Base-by-base conservation (phyloP, 1,284 basidiomycete genomes). In the Ganoderma lucidum region DNA sequence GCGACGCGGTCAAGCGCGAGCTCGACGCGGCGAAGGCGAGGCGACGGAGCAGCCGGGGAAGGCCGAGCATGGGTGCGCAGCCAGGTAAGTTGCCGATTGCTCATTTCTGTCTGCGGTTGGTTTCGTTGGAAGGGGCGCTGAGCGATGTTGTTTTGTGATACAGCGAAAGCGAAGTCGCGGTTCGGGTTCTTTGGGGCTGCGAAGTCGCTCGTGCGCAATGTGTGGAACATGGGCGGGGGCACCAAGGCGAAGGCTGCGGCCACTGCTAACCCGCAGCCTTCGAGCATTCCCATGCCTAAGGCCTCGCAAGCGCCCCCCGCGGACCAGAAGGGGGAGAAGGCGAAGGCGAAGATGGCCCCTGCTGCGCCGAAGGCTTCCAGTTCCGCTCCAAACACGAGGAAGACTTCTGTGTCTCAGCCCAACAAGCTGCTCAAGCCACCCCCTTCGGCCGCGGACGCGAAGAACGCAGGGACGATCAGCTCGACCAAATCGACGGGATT, bases 11-110 rank as follows among this genome's bases (percentile, higher is more conserved):
- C 48, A 85, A 86, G 69, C 85, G 86, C 70, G 88, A 86, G 78
- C 80, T 93, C 5, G 90, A 92, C 66, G 79, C 84, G 15, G 90
- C 85, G 74, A 88, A 87, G 70, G 88, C 89, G 28, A 84, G 86
- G 75, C 82, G 93, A 71, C 82, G 90, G 74, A 93, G 92, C 73
- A 92, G 90, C 74, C 85, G 82, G 68, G 87, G 84, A 5, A 76
- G 76, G 37, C 65, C 69, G n/a, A 80, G 78, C 62, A 63, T 78
- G n/a, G 77, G 70, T n/a, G 70, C 71, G 2, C 62, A 67, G 8
- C 72, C 74, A 51, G 70, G 80, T 81, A 51, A 70, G 79, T 76
- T 19, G 60, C 39, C 64, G 14, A 48, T 69, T 35, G 23, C 23
- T 23, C 23, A 23, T n/a, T 32, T 35, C 14, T n/a, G 39, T 45